A percentile compares a stretch with the other conserved stretches of the same genome.
Conservation (phyloP, 257 asterid species). For the Rauvolfia tetraphylla region DNA sequence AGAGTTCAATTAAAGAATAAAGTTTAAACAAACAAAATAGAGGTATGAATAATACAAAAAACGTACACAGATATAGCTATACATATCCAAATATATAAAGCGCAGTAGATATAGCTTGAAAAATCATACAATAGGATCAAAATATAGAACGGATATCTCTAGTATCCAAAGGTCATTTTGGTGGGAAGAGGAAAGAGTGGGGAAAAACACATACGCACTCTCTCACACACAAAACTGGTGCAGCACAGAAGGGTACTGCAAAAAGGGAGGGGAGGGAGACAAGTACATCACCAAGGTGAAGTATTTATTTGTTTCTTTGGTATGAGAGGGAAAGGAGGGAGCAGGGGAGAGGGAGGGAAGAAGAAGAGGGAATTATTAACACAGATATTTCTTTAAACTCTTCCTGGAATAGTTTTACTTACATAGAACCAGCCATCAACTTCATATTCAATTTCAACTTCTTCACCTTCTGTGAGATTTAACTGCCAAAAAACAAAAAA, state of each 20-base stretch:
- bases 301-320: no score
- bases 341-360: no score
- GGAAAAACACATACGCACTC: no score
- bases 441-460: slow-evolving; percentile 88
- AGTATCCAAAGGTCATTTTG: not conserved
- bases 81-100: not conserved
- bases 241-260: no score
- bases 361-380: not conserved
- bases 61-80: no score
- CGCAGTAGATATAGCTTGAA: not conserved
- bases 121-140: not conserved
- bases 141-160: not conserved
- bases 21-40: no score
- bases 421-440: slow-evolving; percentile 99
- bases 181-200: not conserved
- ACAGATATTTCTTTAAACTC: not conserved
- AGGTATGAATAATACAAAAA: no score
- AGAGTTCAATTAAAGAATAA: no score
- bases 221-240: no score
- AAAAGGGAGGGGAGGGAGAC: no score
- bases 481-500: slow-evolving; percentile 55
- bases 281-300: no score
- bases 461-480: slow-evolving; percentile 89
- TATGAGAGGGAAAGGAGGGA: no score
- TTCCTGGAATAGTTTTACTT: slow-evolving; percentile 36